Evolutionary conservation across 2,329 filamentous ascomycete genomes (phyloP).

Genomic region (Penicillium sclerotigenum): DNA sequence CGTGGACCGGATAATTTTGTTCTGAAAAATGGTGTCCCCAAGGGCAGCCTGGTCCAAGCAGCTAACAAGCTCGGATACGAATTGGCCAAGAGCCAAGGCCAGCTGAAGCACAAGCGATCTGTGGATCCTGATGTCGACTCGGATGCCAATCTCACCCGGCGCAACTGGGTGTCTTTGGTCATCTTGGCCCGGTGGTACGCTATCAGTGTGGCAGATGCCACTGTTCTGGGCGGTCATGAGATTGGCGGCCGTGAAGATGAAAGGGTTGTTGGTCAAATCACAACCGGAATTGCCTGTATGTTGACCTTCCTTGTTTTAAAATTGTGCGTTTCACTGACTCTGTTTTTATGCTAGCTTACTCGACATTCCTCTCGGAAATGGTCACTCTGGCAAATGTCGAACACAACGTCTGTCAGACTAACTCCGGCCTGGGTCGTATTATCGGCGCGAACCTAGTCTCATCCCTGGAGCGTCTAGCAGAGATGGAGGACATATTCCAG

Average conservation of each 20-base stretch:
- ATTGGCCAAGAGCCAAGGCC: constrained; percentile 39
- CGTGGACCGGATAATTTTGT: constrained; percentile 44
- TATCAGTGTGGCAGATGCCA: constrained; percentile 41
- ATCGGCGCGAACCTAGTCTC: constrained; percentile 37
- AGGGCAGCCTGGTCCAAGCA: constrained; percentile 40
- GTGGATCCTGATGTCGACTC: constrained; percentile 40
- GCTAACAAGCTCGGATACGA: constrained; percentile 39
- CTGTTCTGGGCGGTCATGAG: constrained; percentile 38
- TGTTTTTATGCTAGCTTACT: constrained; percentile 30
- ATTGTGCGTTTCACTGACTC: constrained; percentile 2
- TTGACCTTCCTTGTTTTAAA: constrained; percentile 5
- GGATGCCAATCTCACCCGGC: constrained; percentile 40
- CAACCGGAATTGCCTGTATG: constrained; percentile 41
- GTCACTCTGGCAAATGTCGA: constrained; percentile 34
- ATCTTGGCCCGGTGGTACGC: constrained; percentile 44
- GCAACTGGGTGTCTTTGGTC: constrained; percentile 40
- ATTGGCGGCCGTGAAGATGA: constrained; percentile 41
- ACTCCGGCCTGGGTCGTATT: constrained; percentile 36
- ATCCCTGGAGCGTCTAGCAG: constrained; percentile 38
- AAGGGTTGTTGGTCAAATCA: constrained; percentile 35
- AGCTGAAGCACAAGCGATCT: constrained; percentile 35
- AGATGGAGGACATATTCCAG: constrained; percentile 36
- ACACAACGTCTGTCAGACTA: constrained; percentile 36
- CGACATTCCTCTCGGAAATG: constrained; percentile 38
- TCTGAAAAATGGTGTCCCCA: constrained; percentile 41